Conservation (phyloP, 495 filamentous ascomycete species). For the Xylaria curta region DNA sequence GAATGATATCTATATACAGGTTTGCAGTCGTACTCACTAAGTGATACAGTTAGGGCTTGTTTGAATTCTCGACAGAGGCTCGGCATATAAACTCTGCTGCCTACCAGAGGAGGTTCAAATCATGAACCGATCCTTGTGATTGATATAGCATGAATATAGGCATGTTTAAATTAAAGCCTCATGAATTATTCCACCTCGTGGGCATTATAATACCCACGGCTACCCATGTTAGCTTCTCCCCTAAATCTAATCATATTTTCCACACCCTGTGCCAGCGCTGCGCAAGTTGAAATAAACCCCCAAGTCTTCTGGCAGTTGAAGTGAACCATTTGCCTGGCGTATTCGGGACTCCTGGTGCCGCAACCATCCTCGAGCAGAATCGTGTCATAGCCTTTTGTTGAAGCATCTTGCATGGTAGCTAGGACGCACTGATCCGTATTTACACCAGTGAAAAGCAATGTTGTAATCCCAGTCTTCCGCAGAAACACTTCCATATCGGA, state of each 20-base stretch:
- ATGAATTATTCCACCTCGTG: background rate
- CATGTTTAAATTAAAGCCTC: background rate
- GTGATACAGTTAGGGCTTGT: too few relatives aligned
- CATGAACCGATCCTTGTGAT: background rate
- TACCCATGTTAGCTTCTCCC: background rate
- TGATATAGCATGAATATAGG: background rate
- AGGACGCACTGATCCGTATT: constrained; percentile 40
- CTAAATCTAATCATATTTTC: background rate
- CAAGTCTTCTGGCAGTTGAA: constrained; percentile 22
- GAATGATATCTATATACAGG: too few relatives aligned
- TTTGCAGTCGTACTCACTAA: too few relatives aligned
- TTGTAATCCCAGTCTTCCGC: constrained; percentile 41
- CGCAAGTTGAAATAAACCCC: constrained; percentile 27
- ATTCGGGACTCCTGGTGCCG: constrained; percentile 11
- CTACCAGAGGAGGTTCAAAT: background rate
- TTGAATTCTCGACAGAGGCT: too few relatives aligned
- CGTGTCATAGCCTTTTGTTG: constrained; percentile 21
- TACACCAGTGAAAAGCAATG: constrained; percentile 37
- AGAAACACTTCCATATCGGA: constrained; percentile 35
- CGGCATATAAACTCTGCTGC: too few relatives aligned
- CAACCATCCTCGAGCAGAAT: constrained; percentile 16
- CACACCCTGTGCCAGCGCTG: constrained; percentile 27
- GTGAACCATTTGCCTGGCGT: background rate
- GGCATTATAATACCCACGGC: background rate
- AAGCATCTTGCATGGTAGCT: constrained; percentile 40